A percentile compares a stretch with the other conserved stretches of the same genome.
Conservation (phyloP, 345 rosid species). For the Eucalyptus erythrocorys region DNA sequence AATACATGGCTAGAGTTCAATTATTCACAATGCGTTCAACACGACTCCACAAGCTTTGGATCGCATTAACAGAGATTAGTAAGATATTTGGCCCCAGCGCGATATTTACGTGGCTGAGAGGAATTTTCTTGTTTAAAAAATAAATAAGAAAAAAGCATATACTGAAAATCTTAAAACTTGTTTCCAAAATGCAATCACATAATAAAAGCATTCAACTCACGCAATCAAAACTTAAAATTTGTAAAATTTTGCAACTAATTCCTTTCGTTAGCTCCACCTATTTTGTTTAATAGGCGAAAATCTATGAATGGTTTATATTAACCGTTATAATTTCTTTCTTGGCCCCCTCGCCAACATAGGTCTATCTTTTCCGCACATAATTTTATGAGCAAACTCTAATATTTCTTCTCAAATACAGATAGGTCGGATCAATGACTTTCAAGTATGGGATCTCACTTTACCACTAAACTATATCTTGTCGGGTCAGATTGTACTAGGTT, state of each 20-base stretch:
- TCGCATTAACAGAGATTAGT: not conserved
- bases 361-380: not conserved
- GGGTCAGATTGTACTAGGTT: not conserved
- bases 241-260: not conserved
- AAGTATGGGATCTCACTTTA: not conserved
- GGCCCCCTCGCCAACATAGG: not conserved
- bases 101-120: not conserved
- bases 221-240: not conserved
- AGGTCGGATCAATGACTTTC: not conserved
- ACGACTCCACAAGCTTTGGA: too few species aligned
- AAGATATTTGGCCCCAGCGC: not conserved
- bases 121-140: not conserved
- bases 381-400: not conserved
- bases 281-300: not conserved
- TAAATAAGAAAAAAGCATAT: not conserved
- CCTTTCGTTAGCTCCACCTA: not conserved
- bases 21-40: not conserved
- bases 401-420: not conserved
- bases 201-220: not conserved
- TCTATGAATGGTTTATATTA: accelerated
- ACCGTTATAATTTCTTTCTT: not conserved
- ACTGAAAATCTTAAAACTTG: not conserved
- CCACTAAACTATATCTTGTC: not conserved
- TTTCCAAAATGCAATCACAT: not conserved
- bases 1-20: not conserved